Evolutionary conservation across 331 rosid genomes (phyloP).

Genomic region (Spiraea crenata): DNA sequence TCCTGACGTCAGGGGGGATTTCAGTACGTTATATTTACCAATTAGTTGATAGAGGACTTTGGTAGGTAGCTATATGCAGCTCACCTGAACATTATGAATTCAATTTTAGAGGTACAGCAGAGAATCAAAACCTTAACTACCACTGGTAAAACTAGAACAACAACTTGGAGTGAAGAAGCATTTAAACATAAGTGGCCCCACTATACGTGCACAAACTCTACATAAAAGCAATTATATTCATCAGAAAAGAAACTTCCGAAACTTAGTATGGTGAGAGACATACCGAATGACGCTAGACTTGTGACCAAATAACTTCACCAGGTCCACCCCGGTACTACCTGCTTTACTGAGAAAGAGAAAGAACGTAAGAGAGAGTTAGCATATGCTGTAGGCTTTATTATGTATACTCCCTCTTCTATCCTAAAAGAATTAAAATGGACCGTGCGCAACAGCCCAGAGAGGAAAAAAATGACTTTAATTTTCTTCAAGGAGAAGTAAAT

Average conservation of each 20-base stretch:
- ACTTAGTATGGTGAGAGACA: constrained; percentile 29
- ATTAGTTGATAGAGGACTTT: not conserved
- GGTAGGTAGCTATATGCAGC: not conserved
- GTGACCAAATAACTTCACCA: constrained; percentile 86
- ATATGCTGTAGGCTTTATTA: not conserved
- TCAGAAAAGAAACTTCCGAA: not conserved
- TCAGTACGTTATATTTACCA: not conserved
- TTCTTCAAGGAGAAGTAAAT: not conserved
- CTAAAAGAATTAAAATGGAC: not conserved
- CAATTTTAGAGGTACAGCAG: not conserved
- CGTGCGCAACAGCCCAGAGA: not conserved
- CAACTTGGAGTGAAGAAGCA: not conserved
- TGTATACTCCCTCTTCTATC: not conserved
- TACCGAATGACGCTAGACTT: constrained; percentile 82
- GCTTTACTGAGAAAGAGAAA: constrained; percentile 54
- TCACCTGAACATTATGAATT: not conserved
- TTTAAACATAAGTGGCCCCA: not conserved
- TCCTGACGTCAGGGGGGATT: not conserved
- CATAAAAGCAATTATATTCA: not conserved
- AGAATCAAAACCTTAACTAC: not conserved
- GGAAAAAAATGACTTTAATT: not conserved
- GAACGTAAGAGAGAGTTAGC: constrained; percentile 13
- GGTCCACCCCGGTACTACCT: constrained; percentile 72
- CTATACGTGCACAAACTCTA: not conserved
- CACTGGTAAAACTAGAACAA: not conserved